Evolutionary conservation across 768 basidiomycete genomes (phyloP).

Genomic region (Leccinum ochraceum): DNA sequence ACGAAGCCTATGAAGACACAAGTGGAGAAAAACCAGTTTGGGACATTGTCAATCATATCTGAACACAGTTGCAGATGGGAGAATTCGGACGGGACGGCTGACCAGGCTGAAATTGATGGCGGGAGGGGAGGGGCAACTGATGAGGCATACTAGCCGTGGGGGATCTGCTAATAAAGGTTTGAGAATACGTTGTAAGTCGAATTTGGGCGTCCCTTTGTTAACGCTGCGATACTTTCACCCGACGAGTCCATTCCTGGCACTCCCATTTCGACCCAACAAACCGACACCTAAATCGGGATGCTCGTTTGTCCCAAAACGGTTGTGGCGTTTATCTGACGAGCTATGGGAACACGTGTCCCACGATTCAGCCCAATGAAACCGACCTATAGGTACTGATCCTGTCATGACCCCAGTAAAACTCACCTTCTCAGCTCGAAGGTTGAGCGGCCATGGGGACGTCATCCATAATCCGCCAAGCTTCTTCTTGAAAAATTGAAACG

Average conservation of each 20-base stretch:
- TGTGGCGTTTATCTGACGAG: slow-evolving; percentile 3
- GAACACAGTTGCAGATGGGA: slow-evolving; percentile 29
- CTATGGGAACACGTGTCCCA: slow-evolving; percentile 15
- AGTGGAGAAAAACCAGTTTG: slow-evolving; percentile 42
- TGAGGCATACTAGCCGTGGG: neutral
- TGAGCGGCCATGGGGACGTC: slow-evolving; percentile 11
- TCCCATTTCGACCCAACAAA: slow-evolving; percentile 31
- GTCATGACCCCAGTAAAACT: neutral
- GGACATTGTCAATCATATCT: slow-evolving; percentile 24
- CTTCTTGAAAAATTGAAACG: neutral
- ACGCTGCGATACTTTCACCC: slow-evolving; percentile 8
- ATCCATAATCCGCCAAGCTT: neutral
- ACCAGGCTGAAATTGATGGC: slow-evolving; percentile 9
- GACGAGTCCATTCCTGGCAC: slow-evolving; percentile 7
- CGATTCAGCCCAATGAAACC: slow-evolving; percentile 8
- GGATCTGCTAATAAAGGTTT: slow-evolving; percentile 27
- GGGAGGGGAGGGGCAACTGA: slow-evolving; percentile 6
- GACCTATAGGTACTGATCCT: no score
- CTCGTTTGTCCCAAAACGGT: slow-evolving; percentile 25
- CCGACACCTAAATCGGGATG: slow-evolving; percentile 23
- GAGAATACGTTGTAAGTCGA: slow-evolving; percentile 20
- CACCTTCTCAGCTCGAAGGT: slow-evolving; percentile 10
- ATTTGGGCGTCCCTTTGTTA: slow-evolving; percentile 34
- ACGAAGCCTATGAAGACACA: slow-evolving; percentile 62
- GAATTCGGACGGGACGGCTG: slow-evolving; percentile 6